Conservation (phyloP, 768 basidiomycete genomes). For the Boletus subparvulus region DNA sequence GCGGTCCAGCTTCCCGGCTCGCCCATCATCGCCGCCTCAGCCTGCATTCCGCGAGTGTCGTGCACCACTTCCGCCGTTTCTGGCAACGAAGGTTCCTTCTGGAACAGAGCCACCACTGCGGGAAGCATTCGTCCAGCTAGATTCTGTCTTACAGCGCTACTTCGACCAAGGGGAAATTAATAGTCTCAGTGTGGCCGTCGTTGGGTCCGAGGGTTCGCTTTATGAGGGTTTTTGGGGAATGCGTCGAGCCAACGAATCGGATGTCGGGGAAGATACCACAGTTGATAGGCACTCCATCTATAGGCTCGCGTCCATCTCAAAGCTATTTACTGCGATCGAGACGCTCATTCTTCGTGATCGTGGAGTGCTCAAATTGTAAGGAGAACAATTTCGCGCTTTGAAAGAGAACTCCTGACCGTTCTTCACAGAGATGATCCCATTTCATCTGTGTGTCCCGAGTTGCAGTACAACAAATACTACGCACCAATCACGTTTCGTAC, state of each 20-base stretch:
- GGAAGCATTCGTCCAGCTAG: constrained; percentile 6
- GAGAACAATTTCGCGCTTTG: neutral
- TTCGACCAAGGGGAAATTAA: constrained; percentile 42
- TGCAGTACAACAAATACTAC: constrained; percentile 20
- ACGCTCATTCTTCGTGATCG: constrained; percentile 48
- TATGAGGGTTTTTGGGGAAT: constrained; percentile 47
- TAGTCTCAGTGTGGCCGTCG: constrained; percentile 49
- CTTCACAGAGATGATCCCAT: constrained; percentile 49
- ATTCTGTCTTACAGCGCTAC: constrained; percentile 10
- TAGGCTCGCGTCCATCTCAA: constrained; percentile 52
- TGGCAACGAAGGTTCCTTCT: constrained; percentile 16
- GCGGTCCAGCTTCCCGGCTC: neutral
- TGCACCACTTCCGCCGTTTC: constrained; percentile 17
- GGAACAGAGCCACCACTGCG: constrained; percentile 7
- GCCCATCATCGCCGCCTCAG: neutral
- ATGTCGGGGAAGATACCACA: constrained; percentile 12
- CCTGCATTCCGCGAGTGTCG: constrained; percentile 7
- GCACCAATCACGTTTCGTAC: constrained; percentile 40
- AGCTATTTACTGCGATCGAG: constrained; percentile 50
- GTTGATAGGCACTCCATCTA: constrained; percentile 49
- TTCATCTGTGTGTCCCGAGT: constrained; percentile 27
- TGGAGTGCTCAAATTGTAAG: constrained; percentile 41
- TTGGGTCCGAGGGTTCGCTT: constrained; percentile 44
- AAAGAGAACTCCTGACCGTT: neutral
- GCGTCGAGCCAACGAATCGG: constrained; percentile 44